Percentiles rank a stretch among this genome's conserved stretches.
Evolutionary conservation across 495 filamentous ascomycete species (phyloP).

Genomic region (Xylaria castorea): DNA sequence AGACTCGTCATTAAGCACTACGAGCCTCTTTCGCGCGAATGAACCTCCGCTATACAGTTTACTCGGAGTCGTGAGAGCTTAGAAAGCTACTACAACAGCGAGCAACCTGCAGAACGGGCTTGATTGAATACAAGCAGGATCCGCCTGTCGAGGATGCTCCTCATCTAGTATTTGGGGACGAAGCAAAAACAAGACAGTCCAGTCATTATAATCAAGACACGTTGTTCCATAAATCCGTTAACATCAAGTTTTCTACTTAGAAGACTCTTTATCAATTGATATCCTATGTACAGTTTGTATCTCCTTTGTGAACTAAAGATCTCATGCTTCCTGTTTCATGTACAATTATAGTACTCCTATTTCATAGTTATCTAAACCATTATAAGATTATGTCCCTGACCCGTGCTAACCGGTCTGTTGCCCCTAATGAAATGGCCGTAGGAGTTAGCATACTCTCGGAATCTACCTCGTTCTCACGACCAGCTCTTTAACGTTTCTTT

Average conservation of each 20-base stretch:
- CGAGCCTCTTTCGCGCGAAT: not conserved
- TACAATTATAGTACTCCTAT: not conserved
- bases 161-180: not conserved
- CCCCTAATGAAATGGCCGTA: not conserved
- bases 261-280: too few species aligned
- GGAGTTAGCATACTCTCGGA: not conserved
- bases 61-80: not conserved
- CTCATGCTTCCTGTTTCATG: not conserved
- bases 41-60: not conserved
- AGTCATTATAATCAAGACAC: too few species aligned
- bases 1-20: too few species aligned
- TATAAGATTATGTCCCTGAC: too few species aligned
- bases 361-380: not conserved
- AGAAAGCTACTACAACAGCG: not conserved
- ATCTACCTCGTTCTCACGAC: not conserved
- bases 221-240: too few species aligned
- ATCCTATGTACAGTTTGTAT: too few species aligned
- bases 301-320: not conserved
- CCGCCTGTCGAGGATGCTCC: not conserved
- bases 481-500: not conserved
- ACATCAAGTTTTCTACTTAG: too few species aligned
- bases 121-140: not conserved
- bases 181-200: not conserved
- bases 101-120: not conserved
- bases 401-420: not conserved